Evolutionary conservation across 768 basidiomycete species (phyloP).

Genomic region (Psilocybe azurescens): DNA sequence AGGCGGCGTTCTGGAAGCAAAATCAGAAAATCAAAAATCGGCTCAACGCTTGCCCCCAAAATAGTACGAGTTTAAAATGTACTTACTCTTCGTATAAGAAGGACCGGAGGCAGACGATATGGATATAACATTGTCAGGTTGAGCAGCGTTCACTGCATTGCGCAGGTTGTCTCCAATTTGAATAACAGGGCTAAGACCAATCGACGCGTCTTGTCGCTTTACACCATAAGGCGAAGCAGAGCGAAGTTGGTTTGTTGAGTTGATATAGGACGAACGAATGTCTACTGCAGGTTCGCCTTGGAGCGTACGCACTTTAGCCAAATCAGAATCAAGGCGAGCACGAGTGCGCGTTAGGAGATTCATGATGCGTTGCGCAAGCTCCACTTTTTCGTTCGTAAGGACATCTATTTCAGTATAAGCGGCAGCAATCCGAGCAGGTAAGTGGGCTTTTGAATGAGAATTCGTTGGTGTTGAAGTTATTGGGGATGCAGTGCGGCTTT

Average conservation of each 20-base stretch:
- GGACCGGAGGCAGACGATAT: slow-evolving; percentile 25
- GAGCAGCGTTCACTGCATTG: slow-evolving; percentile 24
- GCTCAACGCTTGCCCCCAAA: too few relatives aligned
- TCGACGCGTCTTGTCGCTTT: slow-evolving; percentile 22
- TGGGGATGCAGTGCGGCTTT: slow-evolving; percentile 20
- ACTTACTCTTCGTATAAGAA: slow-evolving; percentile 38
- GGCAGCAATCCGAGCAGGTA: slow-evolving; percentile 38
- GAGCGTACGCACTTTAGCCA: slow-evolving; percentile 41
- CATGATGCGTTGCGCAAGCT: slow-evolving; percentile 44
- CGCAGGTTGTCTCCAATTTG: slow-evolving; percentile 42
- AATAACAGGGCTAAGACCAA: slow-evolving; percentile 28
- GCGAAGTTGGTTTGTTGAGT: slow-evolving; percentile 12
- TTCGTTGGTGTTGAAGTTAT: slow-evolving; percentile 21
- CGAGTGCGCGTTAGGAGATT: slow-evolving; percentile 44
- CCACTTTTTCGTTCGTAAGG: slow-evolving; percentile 43
- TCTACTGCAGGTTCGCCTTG: slow-evolving; percentile 40
- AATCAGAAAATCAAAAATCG: neutral
- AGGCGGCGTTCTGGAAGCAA: slow-evolving; percentile 38
- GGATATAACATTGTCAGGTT: slow-evolving; percentile 15
- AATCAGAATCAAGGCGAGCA: slow-evolving; percentile 48
- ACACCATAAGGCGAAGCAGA: slow-evolving; percentile 23
- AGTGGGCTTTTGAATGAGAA: slow-evolving; percentile 29
- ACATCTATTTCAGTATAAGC: slow-evolving; percentile 42
- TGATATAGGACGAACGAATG: slow-evolving; percentile 21
- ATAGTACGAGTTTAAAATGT: neutral